Evolutionary conservation across 2,329 filamentous ascomycete species (phyloP), one percentile per base, ranked within the genome.

Genomic region (Fusarium torreyae): DNA sequence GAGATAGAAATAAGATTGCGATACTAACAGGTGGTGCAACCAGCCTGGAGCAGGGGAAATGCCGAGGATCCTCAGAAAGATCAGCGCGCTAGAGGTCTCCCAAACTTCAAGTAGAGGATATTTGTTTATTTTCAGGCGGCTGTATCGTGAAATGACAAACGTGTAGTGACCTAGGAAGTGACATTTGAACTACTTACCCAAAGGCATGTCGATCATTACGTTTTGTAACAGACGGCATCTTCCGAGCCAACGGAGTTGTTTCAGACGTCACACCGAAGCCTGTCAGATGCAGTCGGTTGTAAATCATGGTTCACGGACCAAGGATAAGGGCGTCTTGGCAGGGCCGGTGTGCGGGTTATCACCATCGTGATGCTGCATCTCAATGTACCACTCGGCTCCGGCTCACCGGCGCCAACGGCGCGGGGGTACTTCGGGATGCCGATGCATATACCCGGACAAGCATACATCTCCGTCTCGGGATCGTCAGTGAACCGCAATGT

Each of bases 201-300:
- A 40, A 33, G n/a, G 17, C 9, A 22, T 20, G 45, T 28, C 18
- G 44, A 55, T 51, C 54, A 13, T 45, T 53, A 24, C 48, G 38
- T 15, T 58, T 36, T 43, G 31, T 24, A 58, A 51, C 33, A 20
- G 17, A 8, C 13, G 31, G 46, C 22, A 17, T 53, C 26, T 44
- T 13, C 22, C 20, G 36, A 36, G 6, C 53, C 36, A 49, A 50
- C 45, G 38, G 34, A 33, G 10, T 4, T 15, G 17, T 28, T 53
- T 17, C n/a, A 43, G 34, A 36, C 28, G 15, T 7, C 54, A 36
- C 54, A 31, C 48, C 48, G 28, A 54, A 18, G 28, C n/a, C 20
- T 36, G 20, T 57, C 5, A 57, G 40, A 24, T 26, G 14, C 34
- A 28, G 36, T 7, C 5, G 8, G n/a, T 55, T n/a, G 31, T 55